Evolutionary conservation across 345 rosid species (phyloP).

Genomic region (Euclidium syriacum): DNA sequence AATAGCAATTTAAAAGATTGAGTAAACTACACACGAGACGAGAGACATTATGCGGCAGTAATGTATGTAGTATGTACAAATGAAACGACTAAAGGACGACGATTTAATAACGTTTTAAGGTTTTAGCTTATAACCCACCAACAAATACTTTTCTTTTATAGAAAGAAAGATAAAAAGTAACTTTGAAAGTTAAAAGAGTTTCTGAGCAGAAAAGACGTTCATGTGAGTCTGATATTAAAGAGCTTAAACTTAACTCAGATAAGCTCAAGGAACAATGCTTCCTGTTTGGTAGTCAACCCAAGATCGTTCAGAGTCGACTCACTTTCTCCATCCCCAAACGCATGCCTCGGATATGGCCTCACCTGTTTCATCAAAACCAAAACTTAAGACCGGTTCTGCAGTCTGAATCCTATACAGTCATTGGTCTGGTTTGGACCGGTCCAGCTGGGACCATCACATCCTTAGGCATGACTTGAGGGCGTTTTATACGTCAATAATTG

Average conservation of each 20-base stretch:
- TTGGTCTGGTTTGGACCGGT: too few species aligned
- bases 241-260: conserved; percentile 34
- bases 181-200: neutral
- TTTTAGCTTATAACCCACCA: conserved; percentile 1
- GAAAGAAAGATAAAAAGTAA: conserved; percentile 5
- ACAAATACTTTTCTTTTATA: conserved; percentile 7
- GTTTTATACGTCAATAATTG: neutral
- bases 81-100: conserved; percentile 4
- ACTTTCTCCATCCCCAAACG: conserved; percentile 76
- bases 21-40: too few species aligned
- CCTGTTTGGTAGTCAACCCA: conserved; percentile 90
- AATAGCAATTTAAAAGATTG: too few species aligned
- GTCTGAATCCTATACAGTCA: too few species aligned
- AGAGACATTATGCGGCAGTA: too few species aligned
- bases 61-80: conserved; percentile 17
- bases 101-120: neutral
- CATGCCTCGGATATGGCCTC: conserved; percentile 96
- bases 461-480: neutral
- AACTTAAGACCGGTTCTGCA: conserved; percentile 4
- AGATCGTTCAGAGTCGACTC: conserved; percentile 64
- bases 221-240: conserved; percentile 3
- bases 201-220: conserved; percentile 15
- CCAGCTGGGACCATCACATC: too few species aligned
- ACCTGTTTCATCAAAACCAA: conserved; percentile 51
- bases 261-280: conserved; percentile 91